Evolutionary conservation across 1,284 basidiomycete genomes (phyloP), one percentile per base, ranked within the genome.

Genomic region (Cutaneotrichosporon sp.): DNA sequence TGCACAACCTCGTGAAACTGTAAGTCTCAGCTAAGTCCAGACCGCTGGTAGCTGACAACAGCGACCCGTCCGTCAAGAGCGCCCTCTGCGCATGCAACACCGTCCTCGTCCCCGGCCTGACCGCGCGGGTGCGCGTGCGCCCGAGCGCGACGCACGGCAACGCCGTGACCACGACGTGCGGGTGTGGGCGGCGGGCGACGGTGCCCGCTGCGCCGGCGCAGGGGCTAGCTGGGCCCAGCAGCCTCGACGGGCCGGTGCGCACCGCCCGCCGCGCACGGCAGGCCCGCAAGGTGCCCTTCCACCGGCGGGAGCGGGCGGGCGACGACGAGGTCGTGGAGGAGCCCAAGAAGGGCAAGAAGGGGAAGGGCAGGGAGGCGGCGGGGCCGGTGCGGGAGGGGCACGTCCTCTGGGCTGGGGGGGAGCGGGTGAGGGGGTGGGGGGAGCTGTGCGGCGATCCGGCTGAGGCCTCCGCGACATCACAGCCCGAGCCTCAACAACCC

Each of bases 1-100:
- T 69, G 5, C 77, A 78, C 61, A 76, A 71, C 58, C 73, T 74
- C 59, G 60, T 78, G 45, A 76, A 76, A 50, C 58, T 74, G 76
- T 77, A 43, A 59, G 75, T 24, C 5, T 4, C 18, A 1, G n/a
- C n/a, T n/a, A n/a, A n/a, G n/a, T n/a, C n/a, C n/a, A n/a, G n/a
- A n/a, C n/a, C 16, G n/a, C 8, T 8, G 11, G 5, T 13, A 9
- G 51, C 63, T 65, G 57, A 65, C 56, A 16, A 14, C 58, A 79
- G 77, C 22, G 77, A 79, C 58, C 74, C 75, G 6, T 64, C 68
- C 0, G 38, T 76, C 29, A 79, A 79, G 63, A 63, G 71, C 18
- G 55, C 67, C 0, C 54, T 76, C 22, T 79, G 77, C 62, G 43
- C 27, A 8, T 79, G 77, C 67, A 62, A 63, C 13, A 72, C 77